phyloP scores from a whole-genome alignment of 257 asterid species.

The Dorcoceras hygrometricum region DNA sequence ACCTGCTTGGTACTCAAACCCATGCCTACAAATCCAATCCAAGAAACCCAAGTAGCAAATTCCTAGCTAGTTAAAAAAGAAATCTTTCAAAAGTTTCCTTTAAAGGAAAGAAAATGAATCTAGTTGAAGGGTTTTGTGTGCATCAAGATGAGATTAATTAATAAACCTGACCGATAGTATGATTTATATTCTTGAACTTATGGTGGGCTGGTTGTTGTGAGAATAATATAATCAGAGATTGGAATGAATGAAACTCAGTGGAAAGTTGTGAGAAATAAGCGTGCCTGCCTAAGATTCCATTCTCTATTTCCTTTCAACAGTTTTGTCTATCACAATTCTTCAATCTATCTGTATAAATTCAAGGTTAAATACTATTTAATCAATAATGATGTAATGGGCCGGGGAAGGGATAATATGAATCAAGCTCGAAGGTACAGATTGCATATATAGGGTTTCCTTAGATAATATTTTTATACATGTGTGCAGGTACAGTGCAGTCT shows the following conservation, averaged over 20 bases:
- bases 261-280: slow-evolving; percentile 38
- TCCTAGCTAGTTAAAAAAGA: neutral
- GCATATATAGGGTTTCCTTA: too few species aligned
- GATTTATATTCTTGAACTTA: slow-evolving; percentile 18
- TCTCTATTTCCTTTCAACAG: neutral
- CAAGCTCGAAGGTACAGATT: too few species aligned
- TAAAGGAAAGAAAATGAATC: neutral
- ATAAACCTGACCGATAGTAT: slow-evolving; percentile 2
- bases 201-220: slow-evolving; percentile 22
- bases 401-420: too few species aligned
- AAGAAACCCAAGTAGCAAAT: neutral
- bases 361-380: too few species aligned
- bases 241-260: slow-evolving; percentile 25
- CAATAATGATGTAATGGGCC: too few species aligned
- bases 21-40: slow-evolving; percentile 19
- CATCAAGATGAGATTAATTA: slow-evolving; percentile 10
- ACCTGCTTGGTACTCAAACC: slow-evolving; percentile 33
- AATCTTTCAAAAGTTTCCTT: neutral
- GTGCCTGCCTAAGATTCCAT: slow-evolving; percentile 20
- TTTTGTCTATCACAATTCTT: slow-evolving; percentile 2
- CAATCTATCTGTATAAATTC: slow-evolving; percentile 29
- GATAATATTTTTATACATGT: too few species aligned
- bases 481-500: too few species aligned
- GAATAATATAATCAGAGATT: slow-evolving; percentile 1
- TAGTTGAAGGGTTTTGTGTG: slow-evolving; percentile 19